A percentile compares a stretch with the other conserved stretches of the same genome.
phyloP scores from a whole-genome alignment of 1,139 yeast species.

The Taphrina betulina region DNA sequence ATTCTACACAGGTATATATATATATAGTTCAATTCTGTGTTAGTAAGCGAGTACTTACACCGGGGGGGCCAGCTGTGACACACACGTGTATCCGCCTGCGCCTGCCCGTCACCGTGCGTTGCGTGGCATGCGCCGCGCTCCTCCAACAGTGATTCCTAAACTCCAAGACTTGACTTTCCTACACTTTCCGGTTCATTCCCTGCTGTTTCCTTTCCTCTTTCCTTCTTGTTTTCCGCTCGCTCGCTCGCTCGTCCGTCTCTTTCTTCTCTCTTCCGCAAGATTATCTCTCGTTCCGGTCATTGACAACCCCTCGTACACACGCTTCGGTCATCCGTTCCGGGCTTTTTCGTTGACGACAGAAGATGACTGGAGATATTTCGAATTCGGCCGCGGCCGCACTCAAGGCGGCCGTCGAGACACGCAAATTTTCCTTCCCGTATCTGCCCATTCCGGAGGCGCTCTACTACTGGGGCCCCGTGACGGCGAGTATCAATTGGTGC shows the following conservation, averaged over 20 bases:
- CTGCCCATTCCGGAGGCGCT: constrained; percentile 3
- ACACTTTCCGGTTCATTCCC: background rate
- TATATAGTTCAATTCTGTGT: too few relatives aligned
- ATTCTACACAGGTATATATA: too few relatives aligned
- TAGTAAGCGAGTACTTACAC: too few relatives aligned
- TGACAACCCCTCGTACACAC: too few relatives aligned
- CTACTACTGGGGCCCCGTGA: constrained; percentile 30
- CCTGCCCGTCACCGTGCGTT: too few relatives aligned
- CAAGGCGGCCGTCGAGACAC: constrained; percentile 5
- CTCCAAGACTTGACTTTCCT: background rate
- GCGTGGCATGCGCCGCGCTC: too few relatives aligned
- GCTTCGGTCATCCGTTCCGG: too few relatives aligned
- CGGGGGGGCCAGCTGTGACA: too few relatives aligned
- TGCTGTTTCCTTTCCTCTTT: background rate
- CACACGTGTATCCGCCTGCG: too few relatives aligned
- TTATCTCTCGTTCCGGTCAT: too few relatives aligned
- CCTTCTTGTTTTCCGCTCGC: background rate
- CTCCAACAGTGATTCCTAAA: background rate
- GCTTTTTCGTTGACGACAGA: too few relatives aligned
- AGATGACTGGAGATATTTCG: background rate
- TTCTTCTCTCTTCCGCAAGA: too few relatives aligned
- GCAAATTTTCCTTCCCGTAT: constrained; percentile 20
- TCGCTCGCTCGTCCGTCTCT: background rate
- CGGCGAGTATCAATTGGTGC: constrained; percentile 84
- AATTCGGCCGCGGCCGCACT: constrained; percentile 3